Conservation (phyloP, 257 asterid genomes). For the Jacaranda copaia region DNA sequence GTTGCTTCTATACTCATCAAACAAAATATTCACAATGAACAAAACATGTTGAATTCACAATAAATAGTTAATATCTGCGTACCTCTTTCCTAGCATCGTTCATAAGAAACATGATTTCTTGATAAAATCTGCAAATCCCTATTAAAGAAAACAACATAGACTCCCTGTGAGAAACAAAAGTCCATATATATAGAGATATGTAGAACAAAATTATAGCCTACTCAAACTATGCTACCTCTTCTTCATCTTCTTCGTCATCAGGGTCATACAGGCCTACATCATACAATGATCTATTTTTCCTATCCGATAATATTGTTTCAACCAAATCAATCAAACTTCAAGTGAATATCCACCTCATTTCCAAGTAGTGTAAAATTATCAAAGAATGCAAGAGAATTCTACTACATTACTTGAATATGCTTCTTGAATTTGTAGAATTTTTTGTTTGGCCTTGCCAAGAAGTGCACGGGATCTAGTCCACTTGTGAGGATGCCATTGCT, state of each 20-base stretch:
- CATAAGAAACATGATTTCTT: conserved; percentile 65
- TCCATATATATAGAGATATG: too few relatives aligned
- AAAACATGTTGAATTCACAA: not conserved
- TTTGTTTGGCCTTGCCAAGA: conserved; percentile 57
- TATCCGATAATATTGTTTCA: conserved; percentile 63
- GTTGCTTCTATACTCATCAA: not conserved
- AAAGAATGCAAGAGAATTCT: too few relatives aligned
- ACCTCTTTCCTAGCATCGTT: conserved; percentile 63
- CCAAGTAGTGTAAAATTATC: too few relatives aligned
- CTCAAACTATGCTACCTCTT: too few relatives aligned
- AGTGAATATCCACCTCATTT: too few relatives aligned
- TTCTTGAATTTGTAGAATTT: too few relatives aligned
- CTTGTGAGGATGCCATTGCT: conserved; percentile 86
- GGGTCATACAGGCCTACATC: conserved; percentile 63
- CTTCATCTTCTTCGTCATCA: conserved; percentile 61
- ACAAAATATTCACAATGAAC: not conserved
- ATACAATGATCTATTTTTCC: conserved; percentile 54
- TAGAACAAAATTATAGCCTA: too few relatives aligned
- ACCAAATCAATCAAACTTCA: conserved; percentile 27
- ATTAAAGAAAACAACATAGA: conserved; percentile 3
- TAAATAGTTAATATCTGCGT: not conserved
- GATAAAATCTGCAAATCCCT: conserved; percentile 75
- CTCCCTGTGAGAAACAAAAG: not conserved
- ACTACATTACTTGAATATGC: too few relatives aligned
- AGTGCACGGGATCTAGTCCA: conserved; percentile 59